These are phyloP conservation scores for Malus hybrid DNA, from an alignment of 331 rosid genomes.

Conservation along the genomic window DNA sequence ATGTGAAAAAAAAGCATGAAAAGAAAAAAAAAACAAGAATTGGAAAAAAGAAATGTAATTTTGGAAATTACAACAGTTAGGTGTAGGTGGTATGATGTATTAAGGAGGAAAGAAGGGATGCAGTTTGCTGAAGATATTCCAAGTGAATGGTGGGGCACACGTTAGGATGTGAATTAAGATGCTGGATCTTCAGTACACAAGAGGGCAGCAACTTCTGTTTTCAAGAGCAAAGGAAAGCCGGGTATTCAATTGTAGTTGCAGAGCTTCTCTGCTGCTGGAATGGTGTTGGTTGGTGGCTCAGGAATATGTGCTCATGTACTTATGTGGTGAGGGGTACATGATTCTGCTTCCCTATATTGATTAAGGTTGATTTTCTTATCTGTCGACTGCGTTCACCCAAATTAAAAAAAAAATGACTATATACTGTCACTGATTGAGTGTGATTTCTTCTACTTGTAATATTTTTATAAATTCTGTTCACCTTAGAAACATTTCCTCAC, in stretches of 20 bases:
- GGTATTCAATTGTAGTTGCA: conserved; percentile 48
- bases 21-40: neutral
- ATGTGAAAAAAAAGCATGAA: neutral
- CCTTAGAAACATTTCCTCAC: neutral
- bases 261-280: conserved; percentile 49
- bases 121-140: conserved; percentile 19
- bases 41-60: conserved; percentile 11
- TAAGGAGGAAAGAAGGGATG: conserved; percentile 2
- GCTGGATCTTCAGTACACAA: conserved; percentile 43
- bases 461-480: neutral
- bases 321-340: conserved; percentile 42
- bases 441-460: neutral
- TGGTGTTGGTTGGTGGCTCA: conserved; percentile 52
- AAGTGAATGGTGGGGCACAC: conserved; percentile 31
- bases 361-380: conserved; percentile 19
- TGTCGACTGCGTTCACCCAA: conserved; percentile 23
- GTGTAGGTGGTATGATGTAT: neutral
- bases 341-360: conserved; percentile 36
- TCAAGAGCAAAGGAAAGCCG: conserved; percentile 43
- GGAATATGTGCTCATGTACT: conserved; percentile 39
- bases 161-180: conserved; percentile 35
- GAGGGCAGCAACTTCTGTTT: conserved; percentile 35
- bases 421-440: neutral
- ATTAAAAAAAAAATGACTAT: neutral
- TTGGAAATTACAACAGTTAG: neutral